phyloP scores from a whole-genome alignment of 768 basidiomycete genomes.

The Lactifluus piperatus region DNA sequence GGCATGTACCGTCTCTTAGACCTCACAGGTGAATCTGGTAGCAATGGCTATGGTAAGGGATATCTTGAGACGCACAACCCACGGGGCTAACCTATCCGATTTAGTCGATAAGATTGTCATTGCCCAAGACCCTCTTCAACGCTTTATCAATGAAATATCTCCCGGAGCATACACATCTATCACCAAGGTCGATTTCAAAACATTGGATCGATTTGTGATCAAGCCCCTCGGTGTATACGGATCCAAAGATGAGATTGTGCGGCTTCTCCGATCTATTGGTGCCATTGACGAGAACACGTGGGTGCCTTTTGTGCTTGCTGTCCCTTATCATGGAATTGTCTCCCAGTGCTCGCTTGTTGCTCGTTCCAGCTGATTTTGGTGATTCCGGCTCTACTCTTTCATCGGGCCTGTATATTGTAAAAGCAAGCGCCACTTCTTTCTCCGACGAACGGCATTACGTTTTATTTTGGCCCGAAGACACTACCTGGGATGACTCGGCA shows the following conservation, averaged over 20 bases:
- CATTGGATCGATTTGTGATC: constrained; percentile 37
- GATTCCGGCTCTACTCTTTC: constrained; percentile 27
- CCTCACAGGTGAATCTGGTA: constrained; percentile 41
- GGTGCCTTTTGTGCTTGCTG: constrained; percentile 18
- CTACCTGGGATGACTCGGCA: constrained; percentile 49
- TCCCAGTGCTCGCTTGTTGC: constrained; percentile 20
- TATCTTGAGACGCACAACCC: background rate
- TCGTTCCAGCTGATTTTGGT: constrained; percentile 7
- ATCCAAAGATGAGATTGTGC: constrained; percentile 40
- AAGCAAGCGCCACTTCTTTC: background rate
- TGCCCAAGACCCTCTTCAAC: constrained; percentile 38
- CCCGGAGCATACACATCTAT: constrained; percentile 45
- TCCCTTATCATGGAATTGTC: background rate
- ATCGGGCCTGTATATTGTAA: constrained; percentile 43
- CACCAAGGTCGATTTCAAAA: constrained; percentile 47
- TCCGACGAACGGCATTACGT: constrained; percentile 33
- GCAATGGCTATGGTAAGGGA: constrained; percentile 40
- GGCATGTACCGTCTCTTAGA: constrained; percentile 47
- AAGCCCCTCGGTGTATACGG: constrained; percentile 52
- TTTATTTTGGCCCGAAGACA: constrained; percentile 54
- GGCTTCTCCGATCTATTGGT: constrained; percentile 32
- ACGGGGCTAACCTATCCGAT: background rate
- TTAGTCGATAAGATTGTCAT: constrained; percentile 57
- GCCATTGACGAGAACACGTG: constrained; percentile 34
- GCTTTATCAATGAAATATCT: constrained; percentile 38